Conservation (phyloP, 2,329 filamentous ascomycete species). For the Fusarium cyanostomum region DNA sequence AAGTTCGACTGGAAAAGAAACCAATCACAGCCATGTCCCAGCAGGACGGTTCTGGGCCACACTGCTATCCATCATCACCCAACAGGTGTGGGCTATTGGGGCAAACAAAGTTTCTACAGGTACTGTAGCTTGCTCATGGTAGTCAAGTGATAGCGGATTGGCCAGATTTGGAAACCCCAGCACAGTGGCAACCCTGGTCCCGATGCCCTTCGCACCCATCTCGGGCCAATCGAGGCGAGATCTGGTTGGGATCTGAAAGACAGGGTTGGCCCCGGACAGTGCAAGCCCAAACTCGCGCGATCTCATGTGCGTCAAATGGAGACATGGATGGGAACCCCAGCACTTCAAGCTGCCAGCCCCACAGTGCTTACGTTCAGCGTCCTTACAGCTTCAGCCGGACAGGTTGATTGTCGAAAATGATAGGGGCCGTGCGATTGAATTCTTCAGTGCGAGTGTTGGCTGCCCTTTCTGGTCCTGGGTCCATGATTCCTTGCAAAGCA, state of each 20-base stretch:
- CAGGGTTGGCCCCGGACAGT: conserved; percentile 39
- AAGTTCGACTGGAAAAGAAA: conserved; percentile 12
- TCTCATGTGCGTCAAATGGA: conserved; percentile 37
- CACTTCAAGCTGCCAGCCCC: not conserved
- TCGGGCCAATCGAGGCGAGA: conserved; percentile 32
- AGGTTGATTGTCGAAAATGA: conserved; percentile 15
- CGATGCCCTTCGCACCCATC: conserved; percentile 19
- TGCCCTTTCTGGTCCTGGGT: not conserved
- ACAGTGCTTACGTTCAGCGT: conserved; percentile 16
- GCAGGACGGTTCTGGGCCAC: conserved; percentile 27
- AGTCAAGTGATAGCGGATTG: conserved; percentile 16
- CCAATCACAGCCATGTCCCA: conserved; percentile 13
- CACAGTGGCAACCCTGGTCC: conserved; percentile 28
- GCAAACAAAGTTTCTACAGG: conserved; percentile 29
- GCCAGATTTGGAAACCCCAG: conserved; percentile 26
- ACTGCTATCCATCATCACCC: conserved; percentile 10
- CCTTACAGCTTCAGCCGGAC: not conserved
- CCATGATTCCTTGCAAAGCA: conserved; percentile 7
- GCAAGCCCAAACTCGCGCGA: conserved; percentile 33
- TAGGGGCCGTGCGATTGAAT: conserved; percentile 20
- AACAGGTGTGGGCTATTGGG: conserved; percentile 12
- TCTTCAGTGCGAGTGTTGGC: not conserved
- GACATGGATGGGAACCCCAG: conserved; percentile 12
- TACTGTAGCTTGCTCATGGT: conserved; percentile 8
- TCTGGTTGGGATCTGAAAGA: conserved; percentile 32